Evolutionary conservation across 192 early-diverging fungal genomes (phyloP), one percentile per base, ranked within the genome.

Genomic region (Coemansia sp.): DNA sequence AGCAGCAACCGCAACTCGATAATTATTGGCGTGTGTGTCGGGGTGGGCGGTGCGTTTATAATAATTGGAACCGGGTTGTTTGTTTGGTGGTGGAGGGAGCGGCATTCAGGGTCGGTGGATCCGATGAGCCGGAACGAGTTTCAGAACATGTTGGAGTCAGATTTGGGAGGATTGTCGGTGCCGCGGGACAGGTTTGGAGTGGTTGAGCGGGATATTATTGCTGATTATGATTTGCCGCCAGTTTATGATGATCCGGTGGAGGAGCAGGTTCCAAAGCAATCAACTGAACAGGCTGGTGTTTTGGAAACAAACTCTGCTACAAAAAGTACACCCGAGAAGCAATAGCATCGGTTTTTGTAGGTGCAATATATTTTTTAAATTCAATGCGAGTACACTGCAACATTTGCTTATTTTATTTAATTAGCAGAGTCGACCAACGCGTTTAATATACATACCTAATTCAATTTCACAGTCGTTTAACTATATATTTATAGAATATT

Each of bases 81-180:
- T 4, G n/a, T 54, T 6, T 54, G 52, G 52, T 54, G 52, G 52
- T 54, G 52, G 52, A 17, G 52, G 25, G 52, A 54, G 28, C 52
- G 52, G 14, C 52, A 54, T 54, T 15, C 14, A 2, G 52, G 52
- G 6, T 52, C 50, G 50, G 50, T 52, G 6, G 50, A 54, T 26
- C 52, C 52, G 23, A 54, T 54, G 52, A 54, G 52, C n/a, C 52
- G 52, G 11, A 54, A 54, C 52, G 25, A 54, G 23, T 54, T 17
- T n/a, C 52, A 54, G 25, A 54, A 25, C n/a, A 54, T 54, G 52
- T 26, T 54, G 15, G 52, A 54, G 4, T 15, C 52, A 0, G 52
- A 54, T 28, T 26, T 54, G 2, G 52, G 52, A 23, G 28, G 8
- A 1, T 26, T 54, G 28, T n/a, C 52, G 2, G 52, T 54, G 10